phyloP scores from a whole-genome alignment of 164 flowering plant species.

The Berberis vulgaris region DNA sequence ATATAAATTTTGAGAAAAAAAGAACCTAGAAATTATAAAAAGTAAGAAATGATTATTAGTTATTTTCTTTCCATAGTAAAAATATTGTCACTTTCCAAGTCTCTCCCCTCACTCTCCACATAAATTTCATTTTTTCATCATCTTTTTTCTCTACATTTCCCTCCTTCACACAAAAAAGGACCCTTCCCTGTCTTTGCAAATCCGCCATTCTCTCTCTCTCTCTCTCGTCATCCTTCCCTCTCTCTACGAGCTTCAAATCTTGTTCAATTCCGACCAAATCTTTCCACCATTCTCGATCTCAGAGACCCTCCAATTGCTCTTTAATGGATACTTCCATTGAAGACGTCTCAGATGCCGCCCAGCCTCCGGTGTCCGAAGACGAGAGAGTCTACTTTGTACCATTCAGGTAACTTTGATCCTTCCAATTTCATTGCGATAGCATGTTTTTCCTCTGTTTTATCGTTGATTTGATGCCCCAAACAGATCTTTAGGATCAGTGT shows the following conservation, averaged over 20 bases:
- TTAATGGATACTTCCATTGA: slow-evolving; percentile 24
- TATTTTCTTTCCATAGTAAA: too few species aligned
- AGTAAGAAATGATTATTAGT: too few species aligned
- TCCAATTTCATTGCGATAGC: too few species aligned
- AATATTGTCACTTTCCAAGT: too few species aligned
- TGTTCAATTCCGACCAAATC: slow-evolving; percentile 9
- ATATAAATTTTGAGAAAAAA: too few species aligned
- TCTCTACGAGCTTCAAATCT: slow-evolving; percentile 9
- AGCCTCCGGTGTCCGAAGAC: slow-evolving; percentile 21
- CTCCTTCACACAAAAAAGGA: slow-evolving; percentile 15
- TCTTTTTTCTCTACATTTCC: background rate
- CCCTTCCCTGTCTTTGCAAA: slow-evolving; percentile 28
- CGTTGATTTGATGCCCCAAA: background rate
- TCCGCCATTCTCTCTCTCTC: slow-evolving; percentile 26
- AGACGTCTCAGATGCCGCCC: slow-evolving; percentile 26
- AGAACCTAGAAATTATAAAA: too few species aligned
- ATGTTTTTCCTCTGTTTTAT: background rate
- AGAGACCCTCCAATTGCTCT: slow-evolving; percentile 9
- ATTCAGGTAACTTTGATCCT: slow-evolving; percentile 36
- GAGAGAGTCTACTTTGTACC: slow-evolving; percentile 82
- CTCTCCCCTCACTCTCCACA: background rate
- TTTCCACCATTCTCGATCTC: slow-evolving; percentile 10
- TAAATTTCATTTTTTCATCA: background rate
- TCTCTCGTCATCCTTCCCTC: slow-evolving; percentile 1
- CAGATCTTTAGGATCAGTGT: slow-evolving; percentile 8